A percentile compares a stretch with the other conserved stretches of the same genome.
Evolutionary conservation across 805 yeast species (phyloP).

Genomic region (Yamadazyma paraphyllophila): DNA sequence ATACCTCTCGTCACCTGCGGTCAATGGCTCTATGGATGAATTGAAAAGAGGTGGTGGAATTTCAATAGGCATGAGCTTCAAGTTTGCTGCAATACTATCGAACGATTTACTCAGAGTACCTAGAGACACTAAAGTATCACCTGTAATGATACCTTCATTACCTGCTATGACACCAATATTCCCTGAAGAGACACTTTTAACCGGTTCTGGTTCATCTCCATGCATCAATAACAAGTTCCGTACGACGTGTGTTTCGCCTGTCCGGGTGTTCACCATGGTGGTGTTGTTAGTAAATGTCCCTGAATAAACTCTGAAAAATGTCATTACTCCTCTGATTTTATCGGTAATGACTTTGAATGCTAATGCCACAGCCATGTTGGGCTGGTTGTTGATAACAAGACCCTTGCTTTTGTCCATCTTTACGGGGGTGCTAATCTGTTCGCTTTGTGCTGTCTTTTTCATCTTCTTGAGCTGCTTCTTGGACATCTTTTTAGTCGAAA

Average conservation of each 20-base stretch:
- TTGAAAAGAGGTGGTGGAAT: slow-evolving; percentile 94
- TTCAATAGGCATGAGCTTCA: slow-evolving; percentile 68
- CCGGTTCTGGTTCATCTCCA: slow-evolving; percentile 81
- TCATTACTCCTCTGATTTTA: slow-evolving; percentile 76
- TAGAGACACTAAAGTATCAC: slow-evolving; percentile 81
- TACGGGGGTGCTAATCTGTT: slow-evolving; percentile 22
- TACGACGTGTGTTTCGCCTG: slow-evolving; percentile 62
- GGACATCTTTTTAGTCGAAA: slow-evolving; percentile 20
- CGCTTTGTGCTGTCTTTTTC: slow-evolving; percentile 1
- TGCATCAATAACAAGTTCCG: slow-evolving; percentile 78
- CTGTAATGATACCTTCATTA: slow-evolving; percentile 71
- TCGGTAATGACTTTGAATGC: slow-evolving; percentile 93
- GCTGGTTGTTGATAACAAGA: slow-evolving; percentile 51
- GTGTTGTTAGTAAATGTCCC: slow-evolving; percentile 68
- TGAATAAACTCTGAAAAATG: slow-evolving; percentile 83
- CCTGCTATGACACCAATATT: slow-evolving; percentile 91
- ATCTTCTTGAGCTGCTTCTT: slow-evolving; percentile 18
- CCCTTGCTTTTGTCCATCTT: slow-evolving; percentile 44
- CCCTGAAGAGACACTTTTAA: slow-evolving; percentile 62
- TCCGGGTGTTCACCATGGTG: slow-evolving; percentile 64
- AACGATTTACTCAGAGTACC: slow-evolving; percentile 43
- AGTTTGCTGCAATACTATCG: slow-evolving; percentile 39
- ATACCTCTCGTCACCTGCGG: slow-evolving; percentile 75
- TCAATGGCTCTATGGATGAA: slow-evolving; percentile 75
- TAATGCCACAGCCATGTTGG: slow-evolving; percentile 68